Base-by-base conservation (phyloP, 345 rosid species). In the Fremontodendron californicum region DNA sequence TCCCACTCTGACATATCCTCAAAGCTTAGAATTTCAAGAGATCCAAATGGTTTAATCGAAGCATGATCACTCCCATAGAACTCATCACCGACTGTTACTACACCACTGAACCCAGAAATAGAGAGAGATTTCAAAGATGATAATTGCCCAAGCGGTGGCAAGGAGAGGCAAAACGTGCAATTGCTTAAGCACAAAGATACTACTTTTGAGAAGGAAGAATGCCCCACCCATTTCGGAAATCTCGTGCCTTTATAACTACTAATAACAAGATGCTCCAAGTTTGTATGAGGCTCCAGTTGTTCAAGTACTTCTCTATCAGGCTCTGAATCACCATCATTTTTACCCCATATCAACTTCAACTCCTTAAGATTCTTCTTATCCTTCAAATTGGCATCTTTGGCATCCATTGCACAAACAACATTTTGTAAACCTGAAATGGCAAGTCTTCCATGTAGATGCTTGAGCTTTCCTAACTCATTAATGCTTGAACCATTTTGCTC, bases 361-460 rank as follows among this genome's bases (percentile, higher is more conserved):
- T 33, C 10, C 61, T 51, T 51, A 33, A 71, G 61, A 1, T 71
- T 71, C 18, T 2, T 49, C 61, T 51, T 51, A n/a, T 19, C 45
- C 6, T 51, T 71, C 61, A 71, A 19, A 71, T 51, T 51, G 46
- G 42, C 75, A 29, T 31, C 13, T 49, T 33, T 71, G 61, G 61
- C 61, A 71, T 71, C 75, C 61, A 0, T 49, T 19, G 11, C 45
- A 33, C 45, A 49, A 0, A 1, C 61, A 33, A 33, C 46, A 42
- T 84, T 81, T 54, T 84, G 84, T 64, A 84, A 77, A 73, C 78
- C 81, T 57, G 87, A 79, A 57, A 84, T 86, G 71, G 78, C 37
- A 76, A 86, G 85, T 65, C 68, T 74, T 71, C 87, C 87, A 15
- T 66, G 60, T 49, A 86, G 84, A 40, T 67, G 48, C 55, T 65